These are phyloP conservation scores for Phytophthora sp. DNA, from an alignment of 352 stramenopile genomes.

Conservation along the genomic window DNA sequence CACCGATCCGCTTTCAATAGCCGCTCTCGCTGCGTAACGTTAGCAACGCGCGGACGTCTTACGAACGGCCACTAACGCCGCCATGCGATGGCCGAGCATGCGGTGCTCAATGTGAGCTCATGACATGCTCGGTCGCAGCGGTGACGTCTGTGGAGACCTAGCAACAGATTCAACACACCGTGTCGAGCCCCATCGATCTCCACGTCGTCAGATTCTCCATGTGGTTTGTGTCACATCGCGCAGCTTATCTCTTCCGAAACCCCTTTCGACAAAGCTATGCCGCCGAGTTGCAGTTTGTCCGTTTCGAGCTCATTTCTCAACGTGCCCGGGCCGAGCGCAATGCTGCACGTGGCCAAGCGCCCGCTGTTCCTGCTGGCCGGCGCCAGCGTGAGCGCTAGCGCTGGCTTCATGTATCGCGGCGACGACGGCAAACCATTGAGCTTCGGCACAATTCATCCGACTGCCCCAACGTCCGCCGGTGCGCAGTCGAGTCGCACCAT, in stretches of 20 bases:
- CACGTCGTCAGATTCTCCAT: constrained; percentile 32
- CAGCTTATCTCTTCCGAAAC: constrained; percentile 15
- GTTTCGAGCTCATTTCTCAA: constrained; percentile 20
- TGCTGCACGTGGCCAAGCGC: constrained; percentile 59
- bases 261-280: constrained; percentile 11
- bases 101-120: neutral
- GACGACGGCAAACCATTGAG: constrained; percentile 36
- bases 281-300: constrained; percentile 5
- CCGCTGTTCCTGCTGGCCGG: constrained; percentile 60
- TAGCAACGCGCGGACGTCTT: constrained; percentile 8
- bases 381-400: constrained; percentile 57
- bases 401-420: constrained; percentile 54
- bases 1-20: neutral
- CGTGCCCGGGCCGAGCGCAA: constrained; percentile 1
- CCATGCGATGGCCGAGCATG: constrained; percentile 1
- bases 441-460: neutral
- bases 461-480: neutral
- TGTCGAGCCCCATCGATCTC: neutral
- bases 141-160: constrained; percentile 4
- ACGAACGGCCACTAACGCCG: constrained; percentile 8
- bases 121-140: constrained; percentile 4
- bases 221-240: constrained; percentile 26
- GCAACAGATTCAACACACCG: constrained; percentile 15
- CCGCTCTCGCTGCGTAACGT: constrained; percentile 8
- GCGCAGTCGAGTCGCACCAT: neutral